Evolutionary conservation across 331 rosid species (phyloP), one percentile per base, ranked within the genome.

Genomic region (Prunus yedoensis): DNA sequence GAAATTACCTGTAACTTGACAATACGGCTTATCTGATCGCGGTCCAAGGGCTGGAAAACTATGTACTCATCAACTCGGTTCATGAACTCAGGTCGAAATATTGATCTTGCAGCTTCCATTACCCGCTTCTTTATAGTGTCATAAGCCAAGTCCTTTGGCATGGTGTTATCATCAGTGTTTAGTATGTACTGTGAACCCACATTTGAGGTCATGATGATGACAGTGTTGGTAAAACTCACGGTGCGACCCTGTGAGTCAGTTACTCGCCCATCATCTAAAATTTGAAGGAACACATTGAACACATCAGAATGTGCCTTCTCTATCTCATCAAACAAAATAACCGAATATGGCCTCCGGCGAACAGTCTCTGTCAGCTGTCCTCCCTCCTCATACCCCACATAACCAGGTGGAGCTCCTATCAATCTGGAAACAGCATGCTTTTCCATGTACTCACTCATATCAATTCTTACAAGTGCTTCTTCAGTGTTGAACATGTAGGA

Each of bases 371-470:
- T 92, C 78, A 95, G 80, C 75, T 95, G 99, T 68, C 99, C 99
- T 20, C 99, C 99, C 83, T 95, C 99, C 83, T 95, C 97, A 30
- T 92, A 95, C 52, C 99, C 99, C 58, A 92, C 97, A 74, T 95
- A 95, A 77, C 99, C 99, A 54, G 99, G 99, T 23, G 97, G 99
- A 75, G 97, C 99, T 10, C 99, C 97, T 38, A 95, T 95, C 83
- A 95, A 72, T 78, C 99, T 90, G 1, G 97, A 95, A 35, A 92
- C 97, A 0, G 99, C 89, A 65, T 92, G 99, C 78, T 95, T 92
- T 79, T 95, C 99, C 99, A 95, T 95, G 85, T 95, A 92, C 85
- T 92, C 99, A 7, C 99, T 95, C 97, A 95, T 92, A 82, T 95
- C 99, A 46, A 95, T 95, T 43, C 97, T 87, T 69, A 95, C 97